phyloP scores from a whole-genome alignment of 176 grass and related monocot genomes.

The Leersia perrieri region DNA sequence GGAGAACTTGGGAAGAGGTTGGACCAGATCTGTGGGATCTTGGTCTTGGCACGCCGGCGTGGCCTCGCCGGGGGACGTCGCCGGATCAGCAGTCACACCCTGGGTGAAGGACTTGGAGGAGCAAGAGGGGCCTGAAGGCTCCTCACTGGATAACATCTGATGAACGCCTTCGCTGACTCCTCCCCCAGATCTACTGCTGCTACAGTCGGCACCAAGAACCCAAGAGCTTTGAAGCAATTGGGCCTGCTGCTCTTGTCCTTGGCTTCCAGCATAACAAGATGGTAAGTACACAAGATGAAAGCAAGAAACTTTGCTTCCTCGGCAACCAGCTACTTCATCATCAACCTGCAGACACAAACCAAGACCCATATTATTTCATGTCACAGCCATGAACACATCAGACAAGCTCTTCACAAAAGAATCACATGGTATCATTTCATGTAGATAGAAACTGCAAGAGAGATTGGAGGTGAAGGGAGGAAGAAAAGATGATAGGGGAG shows the following conservation, averaged over 20 bases:
- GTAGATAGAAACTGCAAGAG: conserved; percentile 36
- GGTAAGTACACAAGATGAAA: conserved; percentile 47
- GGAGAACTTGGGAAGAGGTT: conserved; percentile 70
- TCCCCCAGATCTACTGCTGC: conserved; percentile 42
- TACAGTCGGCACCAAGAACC: conserved; percentile 54
- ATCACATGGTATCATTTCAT: conserved; percentile 79
- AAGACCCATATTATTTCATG: conserved; percentile 83
- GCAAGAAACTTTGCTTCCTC: conserved; percentile 36
- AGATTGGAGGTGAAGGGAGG: conserved; percentile 6
- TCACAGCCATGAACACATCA: conserved; percentile 26
- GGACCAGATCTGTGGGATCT: conserved; percentile 55
- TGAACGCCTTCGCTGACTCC: conserved; percentile 51
- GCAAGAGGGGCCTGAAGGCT: conserved; percentile 64
- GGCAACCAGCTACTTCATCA: conserved; percentile 31
- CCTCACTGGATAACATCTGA: conserved; percentile 92
- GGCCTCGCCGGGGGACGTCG: conserved; percentile 17
- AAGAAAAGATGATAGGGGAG: background rate
- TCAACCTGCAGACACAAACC: conserved; percentile 43
- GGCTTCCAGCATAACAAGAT: conserved; percentile 78
- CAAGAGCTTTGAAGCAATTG: conserved; percentile 76
- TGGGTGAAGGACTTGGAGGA: conserved; percentile 52
- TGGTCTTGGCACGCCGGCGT: conserved; percentile 29
- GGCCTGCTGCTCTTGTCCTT: conserved; percentile 72
- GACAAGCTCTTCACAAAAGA: conserved; percentile 11
- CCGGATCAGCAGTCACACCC: conserved; percentile 45